Conservation (phyloP, 768 basidiomycete genomes). For the Tulasnella sp. region DNA sequence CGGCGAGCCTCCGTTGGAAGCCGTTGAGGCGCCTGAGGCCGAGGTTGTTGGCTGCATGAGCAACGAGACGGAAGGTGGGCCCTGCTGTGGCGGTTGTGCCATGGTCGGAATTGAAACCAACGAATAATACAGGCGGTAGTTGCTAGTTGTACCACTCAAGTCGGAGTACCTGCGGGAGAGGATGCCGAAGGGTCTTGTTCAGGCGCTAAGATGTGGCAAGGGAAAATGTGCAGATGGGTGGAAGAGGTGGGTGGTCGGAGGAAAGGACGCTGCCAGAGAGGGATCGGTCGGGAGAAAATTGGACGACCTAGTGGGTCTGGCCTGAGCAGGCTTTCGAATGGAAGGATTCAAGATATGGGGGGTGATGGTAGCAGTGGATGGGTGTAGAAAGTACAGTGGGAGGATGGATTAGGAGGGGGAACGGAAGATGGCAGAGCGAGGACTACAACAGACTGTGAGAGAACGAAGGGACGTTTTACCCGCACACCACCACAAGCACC, state of each 20-base stretch:
- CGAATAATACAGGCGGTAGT: slow-evolving; percentile 3
- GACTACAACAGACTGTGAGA: slow-evolving; percentile 15
- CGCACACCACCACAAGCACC: slow-evolving; percentile 7
- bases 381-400: slow-evolving; percentile 14
- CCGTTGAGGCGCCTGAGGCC: background rate
- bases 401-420: slow-evolving; percentile 9
- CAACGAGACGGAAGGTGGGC: background rate
- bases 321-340: slow-evolving; percentile 1
- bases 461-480: slow-evolving; percentile 11
- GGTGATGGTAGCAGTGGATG: slow-evolving; percentile 10
- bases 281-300: slow-evolving; percentile 7
- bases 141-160: background rate
- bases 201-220: slow-evolving; percentile 16
- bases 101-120: slow-evolving; percentile 9
- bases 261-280: background rate
- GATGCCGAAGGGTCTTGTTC: slow-evolving; percentile 1
- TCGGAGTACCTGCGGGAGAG: background rate
- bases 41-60: slow-evolving; percentile 21
- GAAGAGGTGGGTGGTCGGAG: slow-evolving; percentile 2
- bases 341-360: background rate
- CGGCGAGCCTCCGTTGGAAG: slow-evolving; percentile 1
- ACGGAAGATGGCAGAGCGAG: slow-evolving; percentile 13
- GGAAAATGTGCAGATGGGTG: background rate
- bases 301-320: slow-evolving; percentile 4
- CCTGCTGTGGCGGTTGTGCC: slow-evolving; percentile 14